phyloP scores from a whole-genome alignment of 768 basidiomycete genomes.

The Hebeloma cylindrosporum region DNA sequence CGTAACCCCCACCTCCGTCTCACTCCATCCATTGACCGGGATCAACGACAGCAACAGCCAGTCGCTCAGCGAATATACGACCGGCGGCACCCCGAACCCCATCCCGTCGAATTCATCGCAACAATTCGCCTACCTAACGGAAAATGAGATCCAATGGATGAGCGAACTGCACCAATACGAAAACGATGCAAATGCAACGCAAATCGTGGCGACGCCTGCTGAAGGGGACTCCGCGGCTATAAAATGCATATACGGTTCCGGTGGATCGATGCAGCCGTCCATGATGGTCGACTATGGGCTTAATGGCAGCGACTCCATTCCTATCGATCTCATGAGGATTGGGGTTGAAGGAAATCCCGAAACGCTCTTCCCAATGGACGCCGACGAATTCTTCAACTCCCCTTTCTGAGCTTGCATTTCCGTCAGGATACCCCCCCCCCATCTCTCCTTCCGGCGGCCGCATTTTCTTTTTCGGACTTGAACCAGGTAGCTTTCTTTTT shows the following conservation, averaged over 20 bases:
- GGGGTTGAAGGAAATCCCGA: conserved; percentile 18
- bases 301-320: neutral
- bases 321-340: conserved; percentile 2
- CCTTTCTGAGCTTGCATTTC: conserved; percentile 15
- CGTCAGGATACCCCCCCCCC: conserved; percentile 2
- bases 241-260: neutral
- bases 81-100: conserved; percentile 21
- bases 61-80: conserved; percentile 18
- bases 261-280: neutral
- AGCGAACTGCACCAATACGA: too few relatives aligned
- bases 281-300: conserved; percentile 2
- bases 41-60: conserved; percentile 12
- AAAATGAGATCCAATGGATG: too few relatives aligned
- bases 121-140: neutral
- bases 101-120: conserved; percentile 7
- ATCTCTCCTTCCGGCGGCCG: too few relatives aligned
- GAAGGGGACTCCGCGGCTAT: neutral
- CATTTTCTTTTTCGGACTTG: too few relatives aligned
- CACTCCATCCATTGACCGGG: conserved; percentile 17
- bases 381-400: conserved; percentile 26
- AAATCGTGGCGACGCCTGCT: neutral
- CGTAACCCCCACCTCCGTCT: conserved; percentile 21
- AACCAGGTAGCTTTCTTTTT: too few relatives aligned
- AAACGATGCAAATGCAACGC: too few relatives aligned
- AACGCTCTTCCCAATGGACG: conserved; percentile 27